Percentiles rank a stretch among this genome's conserved stretches.
phyloP scores from a whole-genome alignment of 176 grass and related monocot genomes.

The Chrysopogon serrulatus region DNA sequence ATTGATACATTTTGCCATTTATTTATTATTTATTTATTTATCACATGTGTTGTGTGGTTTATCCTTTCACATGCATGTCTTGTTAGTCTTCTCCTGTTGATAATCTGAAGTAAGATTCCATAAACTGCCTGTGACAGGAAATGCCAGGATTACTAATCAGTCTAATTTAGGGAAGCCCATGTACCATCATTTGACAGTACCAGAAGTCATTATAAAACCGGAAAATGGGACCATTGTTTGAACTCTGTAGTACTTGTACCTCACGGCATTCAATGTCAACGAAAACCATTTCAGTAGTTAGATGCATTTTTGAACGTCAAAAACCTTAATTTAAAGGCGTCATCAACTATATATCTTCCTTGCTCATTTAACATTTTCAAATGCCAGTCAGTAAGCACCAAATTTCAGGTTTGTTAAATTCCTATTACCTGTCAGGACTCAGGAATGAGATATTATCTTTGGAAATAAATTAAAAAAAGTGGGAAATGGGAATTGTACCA shows the following conservation, averaged over 20 bases:
- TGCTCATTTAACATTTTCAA: neutral
- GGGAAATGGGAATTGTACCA: neutral
- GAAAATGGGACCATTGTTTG: neutral
- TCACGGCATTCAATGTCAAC: neutral
- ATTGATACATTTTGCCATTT: neutral
- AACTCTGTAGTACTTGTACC: neutral
- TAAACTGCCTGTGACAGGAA: neutral
- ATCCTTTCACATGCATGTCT: neutral
- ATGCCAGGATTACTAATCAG: neutral
- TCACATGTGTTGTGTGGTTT: neutral
- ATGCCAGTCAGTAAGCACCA: neutral
- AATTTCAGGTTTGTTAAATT: neutral
- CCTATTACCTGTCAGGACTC: conserved; percentile 12
- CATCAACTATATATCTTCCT: neutral
- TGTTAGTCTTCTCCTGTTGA: neutral
- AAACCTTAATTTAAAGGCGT: neutral
- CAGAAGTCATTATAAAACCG: neutral
- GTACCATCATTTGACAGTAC: neutral
- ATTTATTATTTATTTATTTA: neutral
- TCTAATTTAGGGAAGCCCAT: neutral
- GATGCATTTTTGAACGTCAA: neutral
- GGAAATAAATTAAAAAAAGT: neutral
- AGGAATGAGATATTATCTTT: neutral
- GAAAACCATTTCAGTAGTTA: neutral
- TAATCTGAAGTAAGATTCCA: neutral